These are phyloP conservation scores for Botrytis deweyae DNA, from an alignment of 2,329 filamentous ascomycete genomes.

Conservation along the genomic window DNA sequence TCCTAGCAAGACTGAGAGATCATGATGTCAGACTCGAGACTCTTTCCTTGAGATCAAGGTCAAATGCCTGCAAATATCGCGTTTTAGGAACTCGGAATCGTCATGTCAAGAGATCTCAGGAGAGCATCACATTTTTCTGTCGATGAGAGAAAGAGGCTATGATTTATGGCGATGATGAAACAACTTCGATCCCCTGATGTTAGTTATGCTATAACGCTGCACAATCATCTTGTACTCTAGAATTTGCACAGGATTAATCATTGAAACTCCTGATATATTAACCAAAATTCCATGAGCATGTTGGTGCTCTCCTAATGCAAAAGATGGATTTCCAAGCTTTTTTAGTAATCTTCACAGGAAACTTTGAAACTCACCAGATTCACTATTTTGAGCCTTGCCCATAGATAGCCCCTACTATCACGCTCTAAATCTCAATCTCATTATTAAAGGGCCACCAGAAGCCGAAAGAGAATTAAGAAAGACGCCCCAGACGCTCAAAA, in stretches of 20 bases:
- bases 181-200: not conserved
- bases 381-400: not conserved
- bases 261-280: not conserved
- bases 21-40: not conserved
- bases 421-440: not conserved
- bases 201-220: not conserved
- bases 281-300: not conserved
- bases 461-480: not conserved
- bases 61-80: rapidly evolving
- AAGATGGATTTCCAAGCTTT: not conserved
- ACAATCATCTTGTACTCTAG: not conserved
- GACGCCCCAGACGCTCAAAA: not conserved
- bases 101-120: not conserved
- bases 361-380: not conserved
- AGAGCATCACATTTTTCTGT: not conserved
- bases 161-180: not conserved
- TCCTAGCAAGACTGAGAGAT: not conserved
- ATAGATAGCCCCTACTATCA: not conserved
- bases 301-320: no score
- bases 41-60: not conserved
- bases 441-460: not conserved
- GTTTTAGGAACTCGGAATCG: not conserved
- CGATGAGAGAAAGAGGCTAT: not conserved
- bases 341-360: not conserved
- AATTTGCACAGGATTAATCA: not conserved